These are phyloP conservation scores for Euptelea pleiosperma DNA, from an alignment of 164 flowering plant species.

Conservation along the genomic window DNA sequence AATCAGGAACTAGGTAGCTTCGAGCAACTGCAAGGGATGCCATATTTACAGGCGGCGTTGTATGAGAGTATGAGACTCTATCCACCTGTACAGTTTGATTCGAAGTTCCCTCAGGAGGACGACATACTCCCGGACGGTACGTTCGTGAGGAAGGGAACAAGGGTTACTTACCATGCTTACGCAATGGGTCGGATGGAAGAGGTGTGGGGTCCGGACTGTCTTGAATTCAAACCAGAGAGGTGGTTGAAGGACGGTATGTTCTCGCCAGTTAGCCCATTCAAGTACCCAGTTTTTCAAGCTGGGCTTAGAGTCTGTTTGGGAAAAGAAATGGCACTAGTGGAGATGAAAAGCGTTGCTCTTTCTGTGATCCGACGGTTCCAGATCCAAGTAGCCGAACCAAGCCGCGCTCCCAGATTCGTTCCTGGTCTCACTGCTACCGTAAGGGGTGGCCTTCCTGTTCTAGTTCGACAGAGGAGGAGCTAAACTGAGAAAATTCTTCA, in stretches of 20 bases:
- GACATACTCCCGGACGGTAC: slow-evolving; percentile 70
- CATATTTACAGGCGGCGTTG: slow-evolving; percentile 58
- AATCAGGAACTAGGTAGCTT: slow-evolving; percentile 18
- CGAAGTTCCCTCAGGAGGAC: slow-evolving; percentile 47
- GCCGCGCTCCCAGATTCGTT: slow-evolving; percentile 29
- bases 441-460: slow-evolving; percentile 39
- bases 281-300: slow-evolving; percentile 70
- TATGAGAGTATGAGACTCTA: slow-evolving; percentile 62
- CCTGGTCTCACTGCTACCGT: slow-evolving; percentile 60
- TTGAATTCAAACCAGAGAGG: slow-evolving; percentile 67
- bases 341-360: slow-evolving; percentile 42
- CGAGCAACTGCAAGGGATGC: slow-evolving; percentile 40
- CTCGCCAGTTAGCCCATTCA: slow-evolving; percentile 34
- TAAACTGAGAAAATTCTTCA: too few relatives aligned
- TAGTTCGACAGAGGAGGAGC: slow-evolving; percentile 23
- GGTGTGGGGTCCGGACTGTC: slow-evolving; percentile 67
- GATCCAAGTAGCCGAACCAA: slow-evolving; percentile 15
- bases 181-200: slow-evolving; percentile 79
- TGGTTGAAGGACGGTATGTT: slow-evolving; percentile 56
- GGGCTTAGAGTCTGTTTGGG: slow-evolving; percentile 68
- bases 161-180: slow-evolving; percentile 74
- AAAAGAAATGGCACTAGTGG: slow-evolving; percentile 54
- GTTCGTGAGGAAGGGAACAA: slow-evolving; percentile 42
- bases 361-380: slow-evolving; percentile 30
- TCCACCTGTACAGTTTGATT: slow-evolving; percentile 70